A percentile compares a stretch with the other conserved stretches of the same genome.
These are phyloP conservation scores for Butyriboletus appendiculatus DNA, from an alignment of 1,284 basidiomycete species.

Conservation along the genomic window DNA sequence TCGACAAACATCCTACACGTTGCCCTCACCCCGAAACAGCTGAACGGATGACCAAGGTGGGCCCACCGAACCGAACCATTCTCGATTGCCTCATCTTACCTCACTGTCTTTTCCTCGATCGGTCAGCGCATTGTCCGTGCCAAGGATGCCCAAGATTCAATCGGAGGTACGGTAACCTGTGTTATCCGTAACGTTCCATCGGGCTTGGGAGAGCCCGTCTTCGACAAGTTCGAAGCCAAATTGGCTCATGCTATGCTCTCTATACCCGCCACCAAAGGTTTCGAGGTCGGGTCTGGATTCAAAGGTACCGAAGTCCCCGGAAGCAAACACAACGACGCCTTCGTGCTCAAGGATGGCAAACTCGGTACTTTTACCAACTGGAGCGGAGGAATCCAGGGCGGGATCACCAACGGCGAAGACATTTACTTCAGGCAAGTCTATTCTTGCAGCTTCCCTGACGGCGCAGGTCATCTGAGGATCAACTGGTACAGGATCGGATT, in stretches of 20 bases:
- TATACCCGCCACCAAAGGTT: slow-evolving; percentile 98
- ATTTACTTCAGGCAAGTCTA: slow-evolving; percentile 89
- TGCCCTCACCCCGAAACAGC: slow-evolving; percentile 92
- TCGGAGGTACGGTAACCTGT: slow-evolving; percentile 97
- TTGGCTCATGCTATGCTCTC: slow-evolving; percentile 98
- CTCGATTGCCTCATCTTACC: slow-evolving; percentile 7
- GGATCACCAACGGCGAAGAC: slow-evolving; percentile 96
- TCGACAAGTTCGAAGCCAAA: slow-evolving; percentile 98
- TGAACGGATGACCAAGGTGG: slow-evolving; percentile 86
- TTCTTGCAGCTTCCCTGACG: not conserved
- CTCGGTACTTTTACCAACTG: slow-evolving; percentile 92
- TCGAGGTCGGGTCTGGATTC: slow-evolving; percentile 98
- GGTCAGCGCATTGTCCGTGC: slow-evolving; percentile 88
- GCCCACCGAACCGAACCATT: slow-evolving; percentile 9
- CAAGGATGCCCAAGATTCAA: slow-evolving; percentile 90
- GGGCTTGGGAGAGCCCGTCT: slow-evolving; percentile 96
- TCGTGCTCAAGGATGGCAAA: slow-evolving; percentile 70
- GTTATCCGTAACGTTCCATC: slow-evolving; percentile 90
- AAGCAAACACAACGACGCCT: slow-evolving; percentile 92
- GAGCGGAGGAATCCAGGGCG: slow-evolving; percentile 98
- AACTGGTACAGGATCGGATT: slow-evolving; percentile 76
- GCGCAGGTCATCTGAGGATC: slow-evolving; percentile 5
- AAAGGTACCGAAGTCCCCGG: slow-evolving; percentile 94
- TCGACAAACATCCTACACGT: slow-evolving; percentile 87
- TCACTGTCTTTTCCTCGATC: slow-evolving; percentile 9